Evolutionary conservation across 1,284 basidiomycete genomes (phyloP), one percentile per base, ranked within the genome.

Genomic region (Sphaerobolus stellatus): DNA sequence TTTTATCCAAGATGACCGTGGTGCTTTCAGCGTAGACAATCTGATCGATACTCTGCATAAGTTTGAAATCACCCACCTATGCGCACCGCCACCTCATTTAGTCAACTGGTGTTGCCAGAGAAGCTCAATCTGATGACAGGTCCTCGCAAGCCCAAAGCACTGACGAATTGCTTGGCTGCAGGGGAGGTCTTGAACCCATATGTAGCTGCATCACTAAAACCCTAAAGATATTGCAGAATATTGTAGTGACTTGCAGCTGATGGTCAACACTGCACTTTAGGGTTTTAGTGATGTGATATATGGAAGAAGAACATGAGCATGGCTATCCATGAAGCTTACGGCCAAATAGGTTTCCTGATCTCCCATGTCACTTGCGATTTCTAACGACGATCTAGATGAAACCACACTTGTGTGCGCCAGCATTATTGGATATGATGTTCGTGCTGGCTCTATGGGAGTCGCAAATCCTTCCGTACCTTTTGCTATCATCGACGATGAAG

Each of bases 101-200:
- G 46, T 20, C 30, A 48, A 11, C 22, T 48, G n/a, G 46, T 48
- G 4, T 31, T 48, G 28, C 30, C 30, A 29, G 46, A 48, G 18
- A 5, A 2, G 20, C 18, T 30, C n/a, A 29, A 30, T 3, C 18
- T 31, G n/a, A 29, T 48, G n/a, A n/a, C n/a, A n/a, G 27, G 34
- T 11, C 30, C 30, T 31, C n/a, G 34, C 30, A 48, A 48, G 25
- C 46, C 46, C 18, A 30, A n/a, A 22, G 28, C 46, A 11, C 4
- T 48, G 28, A 20, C 30, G 34, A 5, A 4, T 22, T 48, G 46
- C 20, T 20, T 33, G n/a, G 13, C 46, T 14, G 46, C 46, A n/a
- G 46, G 46, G 30, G 46, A 48, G 28, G 46, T 31, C 22, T 33
- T 33, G 28, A 48, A 48, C 30, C 46, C 46, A 4, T 48, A 48